phyloP scores from a whole-genome alignment of 345 rosid species.

The Corchorus capsularis region DNA sequence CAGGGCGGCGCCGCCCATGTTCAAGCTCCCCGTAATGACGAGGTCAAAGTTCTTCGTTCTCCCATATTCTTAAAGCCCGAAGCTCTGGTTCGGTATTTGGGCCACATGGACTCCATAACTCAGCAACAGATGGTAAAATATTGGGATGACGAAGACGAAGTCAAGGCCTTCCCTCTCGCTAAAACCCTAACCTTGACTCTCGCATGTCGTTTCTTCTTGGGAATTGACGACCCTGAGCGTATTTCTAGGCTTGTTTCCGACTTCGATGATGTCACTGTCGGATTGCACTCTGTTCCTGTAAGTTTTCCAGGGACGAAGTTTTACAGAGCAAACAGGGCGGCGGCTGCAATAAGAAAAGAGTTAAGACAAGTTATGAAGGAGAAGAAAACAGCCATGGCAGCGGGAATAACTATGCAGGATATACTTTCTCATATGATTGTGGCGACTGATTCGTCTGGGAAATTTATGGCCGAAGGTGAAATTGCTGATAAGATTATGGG shows the following conservation, averaged over 20 bases:
- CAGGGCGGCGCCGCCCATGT: constrained; percentile 25
- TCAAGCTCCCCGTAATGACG: constrained; percentile 28
- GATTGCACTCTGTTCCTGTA: constrained; percentile 50
- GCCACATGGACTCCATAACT: constrained; percentile 49
- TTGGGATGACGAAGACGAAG: constrained; percentile 44
- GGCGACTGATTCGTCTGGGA: constrained; percentile 31
- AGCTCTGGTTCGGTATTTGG: constrained; percentile 51
- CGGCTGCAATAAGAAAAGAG: constrained; percentile 37
- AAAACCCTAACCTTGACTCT: constrained; percentile 52
- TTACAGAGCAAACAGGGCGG: constrained; percentile 41
- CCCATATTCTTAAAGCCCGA: constrained; percentile 56
- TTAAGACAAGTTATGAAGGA: constrained; percentile 34
- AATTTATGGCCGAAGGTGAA: constrained; percentile 50
- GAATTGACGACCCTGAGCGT: constrained; percentile 44
- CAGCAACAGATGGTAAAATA: constrained; percentile 38
- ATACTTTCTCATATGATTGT: constrained; percentile 37
- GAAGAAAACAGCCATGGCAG: constrained; percentile 40
- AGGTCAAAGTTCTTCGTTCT: constrained; percentile 32
- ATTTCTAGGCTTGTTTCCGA: constrained; percentile 39
- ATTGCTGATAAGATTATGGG: constrained; percentile 60
- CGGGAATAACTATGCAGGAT: constrained; percentile 29
- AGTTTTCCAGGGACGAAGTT: constrained; percentile 46
- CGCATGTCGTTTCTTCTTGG: constrained; percentile 53
- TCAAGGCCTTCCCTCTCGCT: constrained; percentile 37
- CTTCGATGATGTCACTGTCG: constrained; percentile 46